Evolutionary conservation across 2,329 filamentous ascomycete genomes (phyloP), one percentile per base, ranked within the genome.

Genomic region (Aureobasidium sp.): DNA sequence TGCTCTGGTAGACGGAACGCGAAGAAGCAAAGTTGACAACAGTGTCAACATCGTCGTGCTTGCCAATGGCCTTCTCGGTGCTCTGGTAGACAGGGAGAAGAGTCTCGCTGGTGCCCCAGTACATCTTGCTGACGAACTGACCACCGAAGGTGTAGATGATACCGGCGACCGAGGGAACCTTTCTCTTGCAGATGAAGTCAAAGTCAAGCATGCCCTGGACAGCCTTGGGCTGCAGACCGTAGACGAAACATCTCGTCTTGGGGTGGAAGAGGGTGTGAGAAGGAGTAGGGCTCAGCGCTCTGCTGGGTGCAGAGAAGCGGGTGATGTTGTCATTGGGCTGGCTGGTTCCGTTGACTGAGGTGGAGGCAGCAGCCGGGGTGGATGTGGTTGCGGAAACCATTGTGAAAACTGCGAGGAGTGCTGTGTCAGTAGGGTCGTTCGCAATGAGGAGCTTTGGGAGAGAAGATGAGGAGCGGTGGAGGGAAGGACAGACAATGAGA

Each of bases 101-200:
- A 66, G 94, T 99, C 84, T 99, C 94, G 82, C 92, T 97, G 75
- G 94, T 99, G 74, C 94, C 94, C 94, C 94, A 99, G 89, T 99
- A 99, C 94, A 99, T 97, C 88, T 99, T 99, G 87, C 92, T 97
- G 76, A 99, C 94, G 87, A 99, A 99, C 81, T 99, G 94, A 70
- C 94, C 94, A 77, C 94, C 94, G 75, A 99, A 99, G 71, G 94
- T 97, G 84, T 99, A 99, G 84, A 99, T 97, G 81, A 99, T 97
- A 76, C 92, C 94, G 69, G 94, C 94, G 64, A 99, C 94, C 63
- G 94, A 99, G 67, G 94, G 94, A 65, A 90, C 95, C 76, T 87
- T 85, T 73, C 94, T 90, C 87, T 97, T 97, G 92, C 94, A 99
- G 82, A 99, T 99, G 85, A 97, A 99, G 84, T 99, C 94, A 78